phyloP scores from a whole-genome alignment of 1,139 yeast species.

The Yarrowia galli region DNA sequence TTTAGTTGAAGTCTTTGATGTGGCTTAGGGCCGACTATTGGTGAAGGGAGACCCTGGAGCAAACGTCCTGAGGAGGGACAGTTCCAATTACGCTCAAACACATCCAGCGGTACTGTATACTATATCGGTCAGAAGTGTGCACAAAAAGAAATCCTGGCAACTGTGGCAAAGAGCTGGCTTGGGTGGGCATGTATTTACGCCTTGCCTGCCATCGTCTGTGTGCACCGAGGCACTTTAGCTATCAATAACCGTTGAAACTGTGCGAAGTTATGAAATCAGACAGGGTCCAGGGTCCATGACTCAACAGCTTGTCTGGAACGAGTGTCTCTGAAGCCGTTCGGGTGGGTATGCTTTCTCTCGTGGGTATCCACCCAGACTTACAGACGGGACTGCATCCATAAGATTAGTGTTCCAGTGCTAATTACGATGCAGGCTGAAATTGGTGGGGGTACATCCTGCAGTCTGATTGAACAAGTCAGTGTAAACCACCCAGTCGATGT shows the following conservation, averaged over 20 bases:
- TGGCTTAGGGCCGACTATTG: background rate
- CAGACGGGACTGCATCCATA: background rate
- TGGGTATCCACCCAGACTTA: background rate
- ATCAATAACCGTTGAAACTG: constrained; percentile 1
- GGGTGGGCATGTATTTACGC: constrained; percentile 7
- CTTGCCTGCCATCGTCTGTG: background rate
- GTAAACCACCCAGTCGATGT: background rate
- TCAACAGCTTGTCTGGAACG: background rate
- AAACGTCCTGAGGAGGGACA: background rate
- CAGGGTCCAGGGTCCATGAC: constrained; percentile 15
- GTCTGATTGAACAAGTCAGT: background rate
- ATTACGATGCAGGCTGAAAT: constrained; percentile 2
- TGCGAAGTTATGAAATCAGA: background rate
- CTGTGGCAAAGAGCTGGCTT: background rate
- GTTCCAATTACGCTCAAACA: background rate
- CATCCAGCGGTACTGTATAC: background rate
- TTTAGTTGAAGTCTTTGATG: too few species aligned
- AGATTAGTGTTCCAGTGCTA: background rate
- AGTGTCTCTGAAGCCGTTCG: background rate
- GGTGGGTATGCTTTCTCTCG: background rate
- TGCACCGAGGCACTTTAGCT: background rate
- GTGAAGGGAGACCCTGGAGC: background rate
- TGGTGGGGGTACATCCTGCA: background rate
- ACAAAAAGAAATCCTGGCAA: background rate
- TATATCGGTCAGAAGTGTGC: background rate